Evolutionary conservation across 495 filamentous ascomycete genomes (phyloP).

Genomic region (Symbiotaphrina buchneri): DNA sequence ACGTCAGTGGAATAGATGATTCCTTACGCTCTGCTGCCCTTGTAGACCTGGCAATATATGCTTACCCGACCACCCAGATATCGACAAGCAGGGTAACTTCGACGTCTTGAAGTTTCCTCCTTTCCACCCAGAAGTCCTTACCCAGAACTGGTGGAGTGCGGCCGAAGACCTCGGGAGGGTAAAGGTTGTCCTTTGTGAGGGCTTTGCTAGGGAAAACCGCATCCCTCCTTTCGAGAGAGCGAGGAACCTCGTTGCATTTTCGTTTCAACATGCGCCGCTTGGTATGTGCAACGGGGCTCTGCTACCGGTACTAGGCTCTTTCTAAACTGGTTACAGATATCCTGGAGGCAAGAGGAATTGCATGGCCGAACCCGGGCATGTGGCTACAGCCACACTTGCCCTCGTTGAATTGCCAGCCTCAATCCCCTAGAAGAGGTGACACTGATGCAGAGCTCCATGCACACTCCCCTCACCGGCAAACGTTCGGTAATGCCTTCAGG

Average conservation of each 20-base stretch:
- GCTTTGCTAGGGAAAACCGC: slow-evolving; percentile 25
- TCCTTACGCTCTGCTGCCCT: neutral
- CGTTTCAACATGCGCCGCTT: slow-evolving; percentile 71
- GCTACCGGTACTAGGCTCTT: neutral
- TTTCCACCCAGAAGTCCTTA: slow-evolving; percentile 49
- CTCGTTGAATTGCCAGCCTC: neutral
- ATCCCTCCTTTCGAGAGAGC: slow-evolving; percentile 40
- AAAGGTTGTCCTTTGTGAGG: slow-evolving; percentile 59
- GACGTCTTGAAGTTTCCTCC: slow-evolving; percentile 46
- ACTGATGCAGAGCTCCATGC: slow-evolving; percentile 4
- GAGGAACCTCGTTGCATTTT: slow-evolving; percentile 54
- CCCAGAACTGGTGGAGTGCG: slow-evolving; percentile 50
- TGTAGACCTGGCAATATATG: neutral
- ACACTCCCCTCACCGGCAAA: slow-evolving; percentile 2
- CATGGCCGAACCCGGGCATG: slow-evolving; percentile 62
- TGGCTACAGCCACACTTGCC: slow-evolving; percentile 26
- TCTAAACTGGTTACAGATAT: slow-evolving; percentile 25
- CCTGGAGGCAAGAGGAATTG: slow-evolving; percentile 54
- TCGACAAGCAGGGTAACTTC: slow-evolving; percentile 35
- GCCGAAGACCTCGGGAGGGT: slow-evolving; percentile 50
- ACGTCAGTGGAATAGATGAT: too few relatives aligned
- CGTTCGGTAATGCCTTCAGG: neutral
- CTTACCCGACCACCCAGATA: slow-evolving; percentile 17
- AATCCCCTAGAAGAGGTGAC: slow-evolving; percentile 4
- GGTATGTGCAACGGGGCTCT: slow-evolving; percentile 24